phyloP scores from a whole-genome alignment of 2,329 filamentous ascomycete species.

The Colletotrichum sp. region DNA sequence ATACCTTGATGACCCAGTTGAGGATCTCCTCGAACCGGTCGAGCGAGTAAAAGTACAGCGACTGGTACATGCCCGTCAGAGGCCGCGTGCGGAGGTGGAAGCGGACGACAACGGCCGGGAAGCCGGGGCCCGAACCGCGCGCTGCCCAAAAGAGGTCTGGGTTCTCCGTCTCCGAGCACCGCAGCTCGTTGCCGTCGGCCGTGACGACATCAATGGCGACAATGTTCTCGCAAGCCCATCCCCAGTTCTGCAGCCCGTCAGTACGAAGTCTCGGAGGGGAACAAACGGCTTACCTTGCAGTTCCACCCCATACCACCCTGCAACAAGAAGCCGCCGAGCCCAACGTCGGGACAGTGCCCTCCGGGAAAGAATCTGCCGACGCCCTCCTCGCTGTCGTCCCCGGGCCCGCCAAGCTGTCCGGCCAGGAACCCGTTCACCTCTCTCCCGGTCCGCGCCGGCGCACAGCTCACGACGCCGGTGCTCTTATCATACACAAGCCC shows the following conservation, averaged over 20 bases:
- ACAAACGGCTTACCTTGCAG: conserved; percentile 44
- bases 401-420: conserved; percentile 20
- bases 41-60: conserved; percentile 51
- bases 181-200: conserved; percentile 46
- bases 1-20: conserved; percentile 50
- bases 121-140: conserved; percentile 57
- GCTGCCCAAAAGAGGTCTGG: conserved; percentile 64
- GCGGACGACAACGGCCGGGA: conserved; percentile 56
- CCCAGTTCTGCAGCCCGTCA: conserved; percentile 49
- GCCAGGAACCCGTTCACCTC: conserved; percentile 45
- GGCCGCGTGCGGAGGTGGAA: conserved; percentile 51
- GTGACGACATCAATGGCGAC: conserved; percentile 52
- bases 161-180: conserved; percentile 49
- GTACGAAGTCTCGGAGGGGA: not conserved
- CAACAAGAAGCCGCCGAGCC: conserved; percentile 59
- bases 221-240: conserved; percentile 59
- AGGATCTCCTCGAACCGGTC: conserved; percentile 48
- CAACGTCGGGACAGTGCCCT: conserved; percentile 62
- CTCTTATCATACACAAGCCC: conserved; percentile 42
- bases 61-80: conserved; percentile 35
- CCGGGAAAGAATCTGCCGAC: conserved; percentile 53
- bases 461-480: conserved; percentile 42
- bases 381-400: not conserved
- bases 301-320: conserved; percentile 67
- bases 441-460: conserved; percentile 52